These are phyloP conservation scores for Marchantia polymorpha DNA, from an alignment of 225 moss, liverwort and hornwort species.

Conservation along the genomic window DNA sequence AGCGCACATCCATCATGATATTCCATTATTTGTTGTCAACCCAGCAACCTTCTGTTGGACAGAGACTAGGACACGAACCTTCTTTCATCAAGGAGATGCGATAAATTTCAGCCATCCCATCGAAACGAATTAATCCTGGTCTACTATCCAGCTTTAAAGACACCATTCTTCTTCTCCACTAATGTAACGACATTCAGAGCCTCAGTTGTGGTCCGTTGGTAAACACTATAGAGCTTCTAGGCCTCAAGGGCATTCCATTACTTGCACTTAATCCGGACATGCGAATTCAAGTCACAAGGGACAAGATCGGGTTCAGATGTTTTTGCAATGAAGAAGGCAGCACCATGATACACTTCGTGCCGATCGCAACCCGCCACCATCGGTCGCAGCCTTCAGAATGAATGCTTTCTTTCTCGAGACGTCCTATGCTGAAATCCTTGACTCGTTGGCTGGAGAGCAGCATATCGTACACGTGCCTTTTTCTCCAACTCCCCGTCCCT, in stretches of 20 bases:
- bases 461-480: not conserved
- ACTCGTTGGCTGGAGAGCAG: not conserved
- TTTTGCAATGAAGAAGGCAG: too few species aligned
- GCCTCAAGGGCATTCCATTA: too few species aligned
- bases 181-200: too few species aligned
- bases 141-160: not conserved
- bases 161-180: not conserved
- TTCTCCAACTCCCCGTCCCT: not conserved
- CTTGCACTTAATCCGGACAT: too few species aligned
- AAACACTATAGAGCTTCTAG: too few species aligned
- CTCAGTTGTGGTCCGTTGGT: too few species aligned
- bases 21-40: not conserved
- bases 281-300: too few species aligned
- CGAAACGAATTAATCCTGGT: not conserved
- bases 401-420: not conserved
- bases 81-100: not conserved
- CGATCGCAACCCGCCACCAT: not conserved
- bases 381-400: not conserved
- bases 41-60: not conserved
- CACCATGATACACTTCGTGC: not conserved
- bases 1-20: not conserved
- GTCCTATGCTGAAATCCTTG: not conserved
- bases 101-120: not conserved
- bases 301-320: too few species aligned
- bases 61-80: not conserved